Base-by-base conservation (phyloP, 352 stramenopile species). In the Globisporangium cystogenes region DNA sequence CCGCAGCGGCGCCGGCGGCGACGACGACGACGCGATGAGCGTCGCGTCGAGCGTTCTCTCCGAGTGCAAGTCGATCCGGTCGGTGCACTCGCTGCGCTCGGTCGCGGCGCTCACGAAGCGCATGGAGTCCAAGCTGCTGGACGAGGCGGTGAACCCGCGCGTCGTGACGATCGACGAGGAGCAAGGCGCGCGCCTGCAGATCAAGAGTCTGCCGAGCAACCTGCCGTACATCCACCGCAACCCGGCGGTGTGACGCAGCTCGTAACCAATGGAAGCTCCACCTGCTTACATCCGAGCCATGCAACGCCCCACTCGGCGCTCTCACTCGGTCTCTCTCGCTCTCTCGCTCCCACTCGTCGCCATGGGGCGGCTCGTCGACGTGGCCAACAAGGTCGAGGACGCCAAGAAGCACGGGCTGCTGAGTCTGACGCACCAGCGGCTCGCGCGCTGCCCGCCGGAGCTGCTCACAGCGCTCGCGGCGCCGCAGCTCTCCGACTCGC, bases 201-300 rank as follows among this genome's bases (percentile, higher is more conserved):
- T 96, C 64, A 97, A 96, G 64, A 86, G 79, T 21, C 67, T 90
- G 16, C 57, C 90, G 16, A 96, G 88, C 57, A 97, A 98, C 59
- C 71, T 98, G 48, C 87, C 91, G 7, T 98, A 98, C 62, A 95
- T 97, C 52, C 92, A 98, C 70, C 87, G 91, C 41, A 98, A 98
- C 66, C 91, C 91, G 48, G 90, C 91, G 29, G 85, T 97, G 44
- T 98, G 68, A 57, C n/a, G 14, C 5, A 5, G 33, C 44, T 21
- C 15, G 18, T 60, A 39, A 39, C 33, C n/a, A n/a, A n/a, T n/a
- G n/a, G n/a, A n/a, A n/a, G n/a, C n/a, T n/a, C n/a, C n/a, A n/a
- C n/a, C n/a, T n/a, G n/a, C n/a, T n/a, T n/a, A n/a, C n/a, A n/a
- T n/a, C n/a, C n/a, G n/a, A n/a, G 29, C 29, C 11, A 35, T 12